Base-by-base conservation (phyloP, 2,329 filamentous ascomycete species). In the Talaromyces sp. region DNA sequence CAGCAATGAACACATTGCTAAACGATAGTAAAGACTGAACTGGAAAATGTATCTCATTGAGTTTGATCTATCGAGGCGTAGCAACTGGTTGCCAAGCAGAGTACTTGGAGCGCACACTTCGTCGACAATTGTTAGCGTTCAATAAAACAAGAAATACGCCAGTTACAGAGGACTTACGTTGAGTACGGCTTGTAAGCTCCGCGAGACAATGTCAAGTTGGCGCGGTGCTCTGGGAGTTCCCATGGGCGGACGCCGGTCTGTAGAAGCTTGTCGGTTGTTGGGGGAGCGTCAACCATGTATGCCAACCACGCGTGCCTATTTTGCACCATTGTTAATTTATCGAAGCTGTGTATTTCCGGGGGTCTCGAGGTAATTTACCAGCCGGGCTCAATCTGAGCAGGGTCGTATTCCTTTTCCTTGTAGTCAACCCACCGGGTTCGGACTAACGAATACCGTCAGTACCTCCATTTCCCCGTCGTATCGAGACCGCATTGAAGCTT, bases 401-500 rank as follows among this genome's bases (percentile, higher is more conserved):
- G 68, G 71, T 86, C 79, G 63, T 74, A 78, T 75, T 98, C 92
- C 73, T 91, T 85, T 79, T 91, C 86, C 82, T 92, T 94, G 85
- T 96, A 99, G 80, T 98, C 93, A 69, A 99, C 91, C 95, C 96
- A 99, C 84, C 93, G 88, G 72, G 93, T 97, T 75, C 94, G 90
- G 73, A 97, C 93, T 95, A 63, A 59, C 19, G 22, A 43, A 33
- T 15, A 62, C 31, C 17, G 67, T 74, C 68, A 66, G 39, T 15
- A 31, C 13, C 22, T 45, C 22, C 33, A 37, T 47, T 15, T 45
- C 25, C 1, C 25, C 19, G 9, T n/a, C 10, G 17, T 59, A 39
- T 1, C 11, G 10, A 3, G 0, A 25, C 33, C 19, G 19, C 10
- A 61, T 17, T 6, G 45, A 37, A 13, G 49, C 90, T 77, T 84